Conservation (phyloP, 768 basidiomycete genomes). For the Tricholoma sp. region DNA sequence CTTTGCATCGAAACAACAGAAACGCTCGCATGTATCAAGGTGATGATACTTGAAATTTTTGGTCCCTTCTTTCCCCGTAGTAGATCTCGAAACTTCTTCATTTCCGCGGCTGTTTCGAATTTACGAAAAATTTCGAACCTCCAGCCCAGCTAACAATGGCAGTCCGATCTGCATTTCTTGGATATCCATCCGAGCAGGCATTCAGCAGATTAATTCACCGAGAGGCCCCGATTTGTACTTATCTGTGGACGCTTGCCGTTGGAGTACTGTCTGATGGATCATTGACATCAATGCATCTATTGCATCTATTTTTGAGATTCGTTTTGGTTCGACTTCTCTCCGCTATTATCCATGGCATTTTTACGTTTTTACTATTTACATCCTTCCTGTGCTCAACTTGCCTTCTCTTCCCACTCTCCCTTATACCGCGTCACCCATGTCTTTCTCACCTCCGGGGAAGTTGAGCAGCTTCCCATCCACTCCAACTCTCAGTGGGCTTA, state of each 20-base stretch:
- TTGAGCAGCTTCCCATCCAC: slow-evolving; percentile 27
- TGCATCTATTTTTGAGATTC: not conserved
- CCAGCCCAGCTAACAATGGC: not conserved
- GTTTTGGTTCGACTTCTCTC: slow-evolving; percentile 12
- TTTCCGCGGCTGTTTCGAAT: slow-evolving; percentile 7
- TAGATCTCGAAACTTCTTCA: slow-evolving; percentile 4
- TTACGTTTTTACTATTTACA: slow-evolving; percentile 11
- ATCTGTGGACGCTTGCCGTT: not conserved
- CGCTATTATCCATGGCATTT: slow-evolving; percentile 10
- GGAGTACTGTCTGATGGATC: not conserved
- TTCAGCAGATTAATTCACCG: not conserved
- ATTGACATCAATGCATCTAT: too few species aligned
- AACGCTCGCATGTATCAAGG: too few species aligned
- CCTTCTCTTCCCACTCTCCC: slow-evolving; percentile 12
- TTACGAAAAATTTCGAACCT: not conserved
- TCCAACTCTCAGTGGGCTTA: slow-evolving; percentile 26
- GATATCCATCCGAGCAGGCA: not conserved
- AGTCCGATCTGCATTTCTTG: not conserved
- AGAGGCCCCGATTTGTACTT: not conserved
- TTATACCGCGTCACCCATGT: slow-evolving; percentile 20
- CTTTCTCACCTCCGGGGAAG: slow-evolving; percentile 24
- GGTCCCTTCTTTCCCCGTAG: not conserved
- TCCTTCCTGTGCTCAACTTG: slow-evolving; percentile 8
- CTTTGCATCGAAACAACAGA: too few species aligned
- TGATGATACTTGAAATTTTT: too few species aligned